Evolutionary conservation across 2,329 filamentous ascomycete genomes (phyloP), one percentile per base, ranked within the genome.

Genomic region (Orbilia oligospora): DNA sequence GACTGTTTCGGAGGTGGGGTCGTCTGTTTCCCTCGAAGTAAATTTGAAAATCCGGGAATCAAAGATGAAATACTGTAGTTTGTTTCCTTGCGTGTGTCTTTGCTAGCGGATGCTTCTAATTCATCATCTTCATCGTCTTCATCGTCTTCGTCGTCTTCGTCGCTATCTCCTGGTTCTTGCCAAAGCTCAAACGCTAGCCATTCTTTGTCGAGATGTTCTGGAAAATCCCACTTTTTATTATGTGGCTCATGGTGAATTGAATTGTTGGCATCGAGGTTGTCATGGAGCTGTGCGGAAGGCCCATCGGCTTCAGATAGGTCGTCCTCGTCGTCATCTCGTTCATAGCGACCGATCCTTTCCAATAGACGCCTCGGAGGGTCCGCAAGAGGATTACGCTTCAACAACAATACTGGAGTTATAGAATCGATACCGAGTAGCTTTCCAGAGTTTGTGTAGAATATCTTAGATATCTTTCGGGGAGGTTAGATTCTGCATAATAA

Each of bases 111-210:
- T 10, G 65, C 71, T 18, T 82, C 80, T 16, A 84, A 76, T 22
- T 81, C 79, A 8, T 86, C 86, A 46, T 85, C 81, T 20, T 83
- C 83, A 12, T 83, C 83, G 5, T 82, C 80, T 14, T 86, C 86
- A 36, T 83, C 86, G 36, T 83, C 83, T 5, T 82, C 83, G 41
- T 87, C 85, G 16, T 84, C 85, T 46, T 89, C 88, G 0, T 88
- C 88, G 0, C 87, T 86, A 2, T 90, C 87, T 30, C 61, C 51
- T 3, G 87, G 86, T 81, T 93, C 90, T 16, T 89, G 88, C 83
- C 91, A 96, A 0, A 97, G 92, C 83, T 97, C 93, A 16, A 97
- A 89, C 0, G 94, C 94, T 80, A 97, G 89, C 94, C 94, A 97
- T 84, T 97, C 94, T 0, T 92, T 90, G 81, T 97, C 94, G 0